phyloP scores from a whole-genome alignment of 2,329 filamentous ascomycete species.

The Corinectria fuckeliana region DNA sequence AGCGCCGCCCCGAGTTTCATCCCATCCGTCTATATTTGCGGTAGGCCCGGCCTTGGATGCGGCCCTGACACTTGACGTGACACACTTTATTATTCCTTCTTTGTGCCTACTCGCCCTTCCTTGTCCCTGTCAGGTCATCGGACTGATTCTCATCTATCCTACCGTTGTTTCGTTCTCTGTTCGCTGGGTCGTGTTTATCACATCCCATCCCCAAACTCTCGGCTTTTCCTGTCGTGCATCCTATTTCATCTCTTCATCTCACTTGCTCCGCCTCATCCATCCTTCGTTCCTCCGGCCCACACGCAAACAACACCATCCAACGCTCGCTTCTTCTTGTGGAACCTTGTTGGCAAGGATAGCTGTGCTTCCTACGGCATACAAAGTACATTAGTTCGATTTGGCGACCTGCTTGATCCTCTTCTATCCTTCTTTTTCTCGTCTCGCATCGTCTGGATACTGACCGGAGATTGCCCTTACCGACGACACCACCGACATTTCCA shows the following conservation, averaged over 20 bases:
- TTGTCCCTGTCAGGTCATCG: background rate
- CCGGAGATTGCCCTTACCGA: background rate
- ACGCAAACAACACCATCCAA: conserved; percentile 26
- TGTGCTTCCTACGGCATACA: conserved; percentile 35
- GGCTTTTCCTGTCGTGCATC: conserved; percentile 24
- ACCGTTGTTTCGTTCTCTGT: conserved; percentile 4
- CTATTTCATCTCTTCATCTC: conserved; percentile 21
- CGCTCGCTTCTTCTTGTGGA: conserved; percentile 33
- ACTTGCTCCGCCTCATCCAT: conserved; percentile 10
- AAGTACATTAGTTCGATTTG: conserved; percentile 16
- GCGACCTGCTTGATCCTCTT: conserved; percentile 14
- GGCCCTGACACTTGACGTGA: conserved; percentile 3
- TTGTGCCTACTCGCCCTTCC: background rate
- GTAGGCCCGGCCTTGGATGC: conserved; percentile 11
- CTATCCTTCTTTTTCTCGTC: conserved; percentile 3
- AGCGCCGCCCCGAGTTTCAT: conserved; percentile 21
- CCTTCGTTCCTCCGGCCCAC: conserved; percentile 1
- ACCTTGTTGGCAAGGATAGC: conserved; percentile 31
- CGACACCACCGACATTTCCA: background rate
- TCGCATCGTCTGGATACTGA: conserved; percentile 9
- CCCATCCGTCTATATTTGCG: conserved; percentile 11
- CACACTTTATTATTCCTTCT: conserved; percentile 1
- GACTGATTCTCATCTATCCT: background rate
- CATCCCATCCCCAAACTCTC: conserved; percentile 1
- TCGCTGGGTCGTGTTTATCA: conserved; percentile 4